phyloP scores from a whole-genome alignment of 257 asterid genomes.

The Nicotiana knightiana region DNA sequence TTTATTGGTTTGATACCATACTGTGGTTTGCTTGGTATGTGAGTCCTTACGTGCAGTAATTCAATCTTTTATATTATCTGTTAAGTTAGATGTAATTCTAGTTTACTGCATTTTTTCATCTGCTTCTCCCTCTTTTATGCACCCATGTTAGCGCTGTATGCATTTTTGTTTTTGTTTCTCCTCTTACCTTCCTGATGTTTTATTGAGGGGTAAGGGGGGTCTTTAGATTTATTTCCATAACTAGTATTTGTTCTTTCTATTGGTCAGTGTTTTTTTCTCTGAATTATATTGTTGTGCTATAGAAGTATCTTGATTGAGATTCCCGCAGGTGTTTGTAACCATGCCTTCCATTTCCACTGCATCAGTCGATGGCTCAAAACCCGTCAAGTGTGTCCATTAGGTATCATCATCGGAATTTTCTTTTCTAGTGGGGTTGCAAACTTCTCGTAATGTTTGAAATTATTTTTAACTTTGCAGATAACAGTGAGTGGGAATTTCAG shows the following conservation, averaged over 20 bases:
- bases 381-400: constrained; percentile 16
- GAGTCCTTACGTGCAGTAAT: background rate
- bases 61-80: background rate
- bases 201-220: background rate
- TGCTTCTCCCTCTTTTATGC: background rate
- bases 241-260: background rate
- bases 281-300: background rate
- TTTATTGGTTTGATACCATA: background rate
- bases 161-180: background rate
- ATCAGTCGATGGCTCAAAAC: constrained; percentile 21
- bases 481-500: constrained; percentile 11
- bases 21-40: background rate
- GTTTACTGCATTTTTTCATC: background rate
- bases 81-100: background rate
- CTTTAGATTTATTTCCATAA: background rate
- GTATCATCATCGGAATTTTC: background rate
- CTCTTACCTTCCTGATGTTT: background rate
- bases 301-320: background rate
- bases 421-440: background rate
- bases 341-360: constrained; percentile 23
- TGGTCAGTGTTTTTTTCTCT: background rate
- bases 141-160: background rate
- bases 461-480: background rate
- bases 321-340: constrained; percentile 12
- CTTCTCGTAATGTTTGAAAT: background rate